Conservation (phyloP, 169 alveolate species). For the Blepharisma undulans region DNA sequence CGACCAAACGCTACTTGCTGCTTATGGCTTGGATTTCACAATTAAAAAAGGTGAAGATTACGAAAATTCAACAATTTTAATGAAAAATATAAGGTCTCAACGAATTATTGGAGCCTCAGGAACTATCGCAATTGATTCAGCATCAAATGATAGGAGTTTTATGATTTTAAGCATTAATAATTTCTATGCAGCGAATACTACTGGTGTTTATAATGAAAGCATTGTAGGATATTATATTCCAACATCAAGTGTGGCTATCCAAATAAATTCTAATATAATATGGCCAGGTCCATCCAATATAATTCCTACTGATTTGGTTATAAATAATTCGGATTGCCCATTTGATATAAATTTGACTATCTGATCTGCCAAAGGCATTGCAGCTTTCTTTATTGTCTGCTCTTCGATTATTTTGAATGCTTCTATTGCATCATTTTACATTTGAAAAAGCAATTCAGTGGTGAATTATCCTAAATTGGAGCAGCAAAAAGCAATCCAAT, state of each 20-base stretch:
- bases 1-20: background rate
- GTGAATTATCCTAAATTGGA: background rate
- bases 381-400: background rate
- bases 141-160: background rate
- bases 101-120: background rate
- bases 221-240: background rate
- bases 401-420: too few species aligned
- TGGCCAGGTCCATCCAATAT: background rate
- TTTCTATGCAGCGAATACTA: background rate
- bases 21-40: background rate
- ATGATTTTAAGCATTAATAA: background rate
- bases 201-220: background rate
- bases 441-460: background rate
- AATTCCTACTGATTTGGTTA: background rate
- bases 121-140: background rate
- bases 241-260: background rate
- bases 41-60: slow-evolving; percentile 8
- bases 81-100: background rate
- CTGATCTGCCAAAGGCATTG: too few species aligned
- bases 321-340: background rate
- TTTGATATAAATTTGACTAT: background rate
- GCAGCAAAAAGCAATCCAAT: background rate
- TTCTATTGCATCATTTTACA: too few species aligned
- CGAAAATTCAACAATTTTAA: background rate
- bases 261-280: background rate